Conservation (phyloP, 768 basidiomycete species). For the Kwoniella dejecticola region DNA sequence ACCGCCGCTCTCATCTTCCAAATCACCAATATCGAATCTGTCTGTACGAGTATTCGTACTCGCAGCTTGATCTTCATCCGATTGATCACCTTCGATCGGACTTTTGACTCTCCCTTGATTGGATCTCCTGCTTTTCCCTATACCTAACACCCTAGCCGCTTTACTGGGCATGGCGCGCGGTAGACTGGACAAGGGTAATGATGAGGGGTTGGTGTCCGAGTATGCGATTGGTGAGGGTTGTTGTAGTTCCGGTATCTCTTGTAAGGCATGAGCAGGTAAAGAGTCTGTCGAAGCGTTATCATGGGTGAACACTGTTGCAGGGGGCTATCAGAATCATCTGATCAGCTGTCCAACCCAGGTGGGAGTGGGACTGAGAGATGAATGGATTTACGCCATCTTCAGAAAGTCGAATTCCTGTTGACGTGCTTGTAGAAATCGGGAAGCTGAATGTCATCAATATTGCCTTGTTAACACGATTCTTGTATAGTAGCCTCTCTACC, state of each 20-base stretch:
- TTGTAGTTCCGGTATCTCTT: constrained; percentile 28
- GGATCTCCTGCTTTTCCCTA: not conserved
- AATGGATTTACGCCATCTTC: constrained; percentile 23
- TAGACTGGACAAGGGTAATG: not conserved
- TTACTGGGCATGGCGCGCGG: not conserved
- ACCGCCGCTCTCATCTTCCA: constrained; percentile 2
- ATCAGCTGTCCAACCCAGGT: not conserved
- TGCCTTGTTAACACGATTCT: not conserved
- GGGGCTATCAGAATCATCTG: constrained; percentile 33
- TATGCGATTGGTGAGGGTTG: constrained; percentile 9
- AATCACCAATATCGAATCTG: constrained; percentile 4
- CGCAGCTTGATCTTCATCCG: not conserved
- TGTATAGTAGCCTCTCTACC: not conserved
- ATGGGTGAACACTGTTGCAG: constrained; percentile 36
- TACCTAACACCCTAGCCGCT: not conserved
- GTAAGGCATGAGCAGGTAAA: constrained; percentile 30
- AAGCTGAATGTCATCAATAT: constrained; percentile 2
- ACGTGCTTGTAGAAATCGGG: constrained; percentile 1
- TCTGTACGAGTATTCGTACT: not conserved
- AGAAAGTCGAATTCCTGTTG: constrained; percentile 17
- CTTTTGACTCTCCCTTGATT: not conserved
- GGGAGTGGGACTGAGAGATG: no score
- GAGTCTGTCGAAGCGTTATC: constrained; percentile 47
- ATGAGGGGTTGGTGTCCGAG: not conserved
- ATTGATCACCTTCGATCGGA: constrained; percentile 2